Evolutionary conservation across 495 filamentous ascomycete genomes (phyloP).

Genomic region (Aspergillus ostianus): DNA sequence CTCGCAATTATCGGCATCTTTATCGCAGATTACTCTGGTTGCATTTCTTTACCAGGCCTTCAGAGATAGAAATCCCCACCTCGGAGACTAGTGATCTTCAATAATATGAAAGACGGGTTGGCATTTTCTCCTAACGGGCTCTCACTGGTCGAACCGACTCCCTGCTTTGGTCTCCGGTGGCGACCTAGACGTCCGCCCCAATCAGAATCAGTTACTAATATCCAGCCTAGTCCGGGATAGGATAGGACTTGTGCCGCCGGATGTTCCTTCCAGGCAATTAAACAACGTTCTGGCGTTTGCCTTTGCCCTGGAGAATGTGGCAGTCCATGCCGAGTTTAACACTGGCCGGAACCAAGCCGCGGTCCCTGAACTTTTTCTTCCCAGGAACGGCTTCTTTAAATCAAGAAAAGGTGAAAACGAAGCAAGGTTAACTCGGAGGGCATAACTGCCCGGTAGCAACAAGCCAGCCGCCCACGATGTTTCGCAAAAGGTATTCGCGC

Average conservation of each 20-base stretch:
- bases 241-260: background rate
- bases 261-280: background rate
- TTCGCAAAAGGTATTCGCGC: background rate
- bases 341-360: background rate
- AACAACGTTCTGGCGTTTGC: background rate
- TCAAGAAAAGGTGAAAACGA: background rate
- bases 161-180: background rate
- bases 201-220: background rate
- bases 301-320: background rate
- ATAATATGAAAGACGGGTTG: background rate
- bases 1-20: background rate
- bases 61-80: background rate
- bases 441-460: background rate
- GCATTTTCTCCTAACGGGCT: background rate
- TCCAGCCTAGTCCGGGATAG: background rate
- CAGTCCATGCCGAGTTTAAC: background rate
- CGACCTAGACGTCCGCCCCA: background rate
- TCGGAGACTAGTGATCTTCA: background rate
- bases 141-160: background rate
- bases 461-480: background rate
- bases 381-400: background rate
- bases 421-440: background rate
- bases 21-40: background rate
- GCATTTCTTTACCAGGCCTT: background rate
- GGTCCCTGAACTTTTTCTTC: background rate